Evolutionary conservation across 2,329 filamentous ascomycete genomes (phyloP).

Genomic region (Cladophialophora carrionii): DNA sequence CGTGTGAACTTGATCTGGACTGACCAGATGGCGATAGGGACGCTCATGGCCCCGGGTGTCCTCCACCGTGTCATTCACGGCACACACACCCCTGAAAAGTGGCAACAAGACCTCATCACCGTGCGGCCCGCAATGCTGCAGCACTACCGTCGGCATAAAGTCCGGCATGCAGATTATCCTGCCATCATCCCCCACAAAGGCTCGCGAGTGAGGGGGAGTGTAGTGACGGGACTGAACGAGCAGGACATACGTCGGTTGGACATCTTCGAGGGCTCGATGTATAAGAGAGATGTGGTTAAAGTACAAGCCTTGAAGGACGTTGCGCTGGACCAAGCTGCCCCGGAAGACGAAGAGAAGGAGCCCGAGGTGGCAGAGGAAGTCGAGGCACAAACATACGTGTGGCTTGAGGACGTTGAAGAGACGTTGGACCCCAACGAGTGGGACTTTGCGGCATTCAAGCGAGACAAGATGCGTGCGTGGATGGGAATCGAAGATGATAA

Average conservation of each 20-base stretch:
- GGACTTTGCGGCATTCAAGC: slow-evolving; percentile 83
- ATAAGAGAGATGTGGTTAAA: slow-evolving; percentile 58
- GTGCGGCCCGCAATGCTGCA: slow-evolving; percentile 76
- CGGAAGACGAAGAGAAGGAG: slow-evolving; percentile 41
- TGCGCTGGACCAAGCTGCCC: slow-evolving; percentile 38
- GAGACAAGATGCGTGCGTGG: slow-evolving; percentile 71
- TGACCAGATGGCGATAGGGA: slow-evolving; percentile 45
- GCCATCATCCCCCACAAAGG: slow-evolving; percentile 61
- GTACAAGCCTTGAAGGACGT: slow-evolving; percentile 48
- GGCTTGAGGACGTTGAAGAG: slow-evolving; percentile 48
- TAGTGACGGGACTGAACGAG: slow-evolving; percentile 76
- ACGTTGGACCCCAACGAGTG: slow-evolving; percentile 74
- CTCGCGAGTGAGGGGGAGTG: slow-evolving; percentile 70
- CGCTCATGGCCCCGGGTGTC: slow-evolving; percentile 81
- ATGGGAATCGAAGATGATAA: slow-evolving; percentile 45
- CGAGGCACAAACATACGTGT: slow-evolving; percentile 68
- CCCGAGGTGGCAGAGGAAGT: slow-evolving; percentile 44
- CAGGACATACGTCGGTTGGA: slow-evolving; percentile 77
- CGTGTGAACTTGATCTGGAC: neutral
- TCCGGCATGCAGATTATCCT: slow-evolving; percentile 75
- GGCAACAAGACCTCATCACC: slow-evolving; percentile 60
- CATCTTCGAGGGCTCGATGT: slow-evolving; percentile 78
- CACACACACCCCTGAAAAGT: slow-evolving; percentile 54
- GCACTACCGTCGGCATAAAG: slow-evolving; percentile 70
- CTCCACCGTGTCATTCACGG: slow-evolving; percentile 84